Evolutionary conservation across 768 basidiomycete species (phyloP), one percentile per base, ranked within the genome.

Genomic region (Lactarius evosmus): DNA sequence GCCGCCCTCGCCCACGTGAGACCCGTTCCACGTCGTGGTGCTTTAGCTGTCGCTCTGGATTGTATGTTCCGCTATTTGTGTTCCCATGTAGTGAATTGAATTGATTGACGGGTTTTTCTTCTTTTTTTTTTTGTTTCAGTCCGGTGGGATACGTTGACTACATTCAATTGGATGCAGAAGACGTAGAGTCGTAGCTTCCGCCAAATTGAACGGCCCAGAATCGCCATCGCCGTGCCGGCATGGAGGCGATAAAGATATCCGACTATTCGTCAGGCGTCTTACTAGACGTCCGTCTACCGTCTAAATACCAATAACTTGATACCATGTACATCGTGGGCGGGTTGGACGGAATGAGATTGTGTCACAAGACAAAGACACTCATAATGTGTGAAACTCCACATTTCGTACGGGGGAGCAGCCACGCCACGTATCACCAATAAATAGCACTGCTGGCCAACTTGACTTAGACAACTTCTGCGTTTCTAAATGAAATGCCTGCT

Each of bases 151-250:
- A 58, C 7, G 68, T 61, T 17, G 59, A 69, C 29, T 69, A 63
- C 51, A 67, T 67, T 54, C 68, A 69, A 16, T 53, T 67, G 16
- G 66, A 69, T 17, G 56, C 62, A 25, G 68, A 69, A 40, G 68
- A 69, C 17, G 49, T 67, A 25, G 50, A 36, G 32, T 55, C 53
- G 19, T 64, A 38, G 38, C 25, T n/a, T 38, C 4, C 12, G 22
- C 41, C 16, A 17, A 17, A 3, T 6, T 30, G 29, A 19, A 52
- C 3, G 2, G 4, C 25, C 22, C 30, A 32, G 29, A 32, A 29
- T 32, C 17, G 19, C 11, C 29, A 32, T 32, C 46, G 25, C 46
- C 46, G 25, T 25, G 25, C 46, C 16, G 44, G 44, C 44, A 46
- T 46, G 6, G 25, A 25, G 46, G 46, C 25, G 46, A 25, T 49